A percentile compares a stretch with the other conserved stretches of the same genome.
Evolutionary conservation across 805 yeast genomes (phyloP).

Genomic region (Kuraishia borneana): DNA sequence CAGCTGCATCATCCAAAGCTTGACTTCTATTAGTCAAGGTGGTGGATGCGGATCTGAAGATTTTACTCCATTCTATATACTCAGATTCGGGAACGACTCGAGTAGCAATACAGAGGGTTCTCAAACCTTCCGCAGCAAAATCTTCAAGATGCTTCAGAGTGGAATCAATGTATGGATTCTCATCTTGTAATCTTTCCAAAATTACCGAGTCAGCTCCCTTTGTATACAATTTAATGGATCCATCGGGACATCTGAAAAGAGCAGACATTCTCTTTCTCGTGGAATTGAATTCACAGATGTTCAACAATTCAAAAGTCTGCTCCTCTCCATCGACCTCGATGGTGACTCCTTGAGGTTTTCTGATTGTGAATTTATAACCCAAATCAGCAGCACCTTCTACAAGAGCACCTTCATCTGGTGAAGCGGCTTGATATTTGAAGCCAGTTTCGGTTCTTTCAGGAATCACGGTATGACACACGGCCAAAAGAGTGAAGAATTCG

Average conservation of each 20-base stretch:
- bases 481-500: slow-evolving; percentile 71
- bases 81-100: slow-evolving; percentile 73
- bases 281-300: slow-evolving; percentile 93
- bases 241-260: slow-evolving; percentile 89
- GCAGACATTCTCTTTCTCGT: slow-evolving; percentile 98
- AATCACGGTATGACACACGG: slow-evolving; percentile 95
- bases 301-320: slow-evolving; percentile 63
- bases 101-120: slow-evolving; percentile 88
- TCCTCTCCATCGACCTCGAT: slow-evolving; percentile 38
- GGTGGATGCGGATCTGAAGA: slow-evolving; percentile 73
- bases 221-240: slow-evolving; percentile 75
- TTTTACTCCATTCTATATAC: slow-evolving; percentile 54
- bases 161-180: slow-evolving; percentile 71
- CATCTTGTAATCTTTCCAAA: slow-evolving; percentile 62
- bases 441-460: slow-evolving; percentile 70
- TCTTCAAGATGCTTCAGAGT: slow-evolving; percentile 87
- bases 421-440: slow-evolving; percentile 94
- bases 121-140: slow-evolving; percentile 90
- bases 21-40: slow-evolving; percentile 65
- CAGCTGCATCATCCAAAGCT: slow-evolving; percentile 81
- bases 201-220: slow-evolving; percentile 98
- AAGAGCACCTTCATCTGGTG: slow-evolving; percentile 98
- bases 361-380: slow-evolving; percentile 74
- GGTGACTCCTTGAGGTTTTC: slow-evolving; percentile 76
- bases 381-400: slow-evolving; percentile 92